Conservation (phyloP, 1,139 yeast genomes). For the Schizosaccharomyces versatilis region DNA sequence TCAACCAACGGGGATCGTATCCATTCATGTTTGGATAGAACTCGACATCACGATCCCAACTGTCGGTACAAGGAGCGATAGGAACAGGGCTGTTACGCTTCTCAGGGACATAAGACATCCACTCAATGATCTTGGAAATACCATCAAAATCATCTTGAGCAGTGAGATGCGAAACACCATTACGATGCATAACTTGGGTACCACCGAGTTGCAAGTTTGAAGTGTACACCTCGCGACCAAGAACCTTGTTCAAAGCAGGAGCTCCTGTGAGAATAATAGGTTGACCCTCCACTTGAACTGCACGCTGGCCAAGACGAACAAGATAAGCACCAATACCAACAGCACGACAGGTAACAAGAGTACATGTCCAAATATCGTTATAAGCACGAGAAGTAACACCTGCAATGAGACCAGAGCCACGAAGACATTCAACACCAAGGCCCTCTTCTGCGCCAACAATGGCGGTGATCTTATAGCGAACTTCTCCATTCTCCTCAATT, state of each 20-base stretch:
- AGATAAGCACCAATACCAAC: constrained; percentile 98
- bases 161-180: constrained; percentile 93
- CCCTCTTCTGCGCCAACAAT: constrained; percentile 91
- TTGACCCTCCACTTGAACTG: constrained; percentile 95
- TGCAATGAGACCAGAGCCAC: constrained; percentile 94
- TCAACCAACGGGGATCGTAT: constrained; percentile 89
- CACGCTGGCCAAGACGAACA: constrained; percentile 94
- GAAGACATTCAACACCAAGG: constrained; percentile 90
- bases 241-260: constrained; percentile 85
- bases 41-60: constrained; percentile 86
- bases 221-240: constrained; percentile 91
- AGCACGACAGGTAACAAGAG: constrained; percentile 91
- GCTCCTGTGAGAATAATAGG: constrained; percentile 97
- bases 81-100: constrained; percentile 82
- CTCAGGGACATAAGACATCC: constrained; percentile 93
- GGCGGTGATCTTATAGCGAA: constrained; percentile 56
- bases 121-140: constrained; percentile 77
- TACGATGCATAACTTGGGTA: constrained; percentile 92
- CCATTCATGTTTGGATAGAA: constrained; percentile 55
- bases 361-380: constrained; percentile 87
- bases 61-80: constrained; percentile 48
- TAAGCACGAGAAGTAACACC: constrained; percentile 96
- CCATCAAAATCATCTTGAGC: constrained; percentile 92
- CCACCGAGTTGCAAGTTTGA: constrained; percentile 96
- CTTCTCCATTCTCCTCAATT: constrained; percentile 65